phyloP scores from a whole-genome alignment of 192 early-diverging fungal genomes.

The Linnemannia schmuckeri region DNA sequence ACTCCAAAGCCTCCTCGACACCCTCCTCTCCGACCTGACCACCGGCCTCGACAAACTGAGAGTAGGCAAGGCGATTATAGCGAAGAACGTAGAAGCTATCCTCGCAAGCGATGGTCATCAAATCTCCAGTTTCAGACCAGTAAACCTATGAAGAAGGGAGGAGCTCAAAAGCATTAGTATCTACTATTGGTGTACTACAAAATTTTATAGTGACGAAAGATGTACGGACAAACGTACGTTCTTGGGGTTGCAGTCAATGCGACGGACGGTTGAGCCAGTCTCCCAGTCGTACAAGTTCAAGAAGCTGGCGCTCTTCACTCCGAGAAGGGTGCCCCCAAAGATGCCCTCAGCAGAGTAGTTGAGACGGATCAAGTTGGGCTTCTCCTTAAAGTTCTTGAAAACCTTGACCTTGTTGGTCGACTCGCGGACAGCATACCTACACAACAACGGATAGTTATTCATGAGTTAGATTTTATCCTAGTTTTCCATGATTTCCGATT shows the following conservation, averaged over 20 bases:
- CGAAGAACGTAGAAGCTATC: constrained; percentile 95
- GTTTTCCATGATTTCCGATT: background rate
- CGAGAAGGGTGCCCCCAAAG: constrained; percentile 93
- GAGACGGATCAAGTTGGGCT: constrained; percentile 75
- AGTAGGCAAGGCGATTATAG: constrained; percentile 89
- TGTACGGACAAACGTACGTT: constrained; percentile 59
- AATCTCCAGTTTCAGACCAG: constrained; percentile 96
- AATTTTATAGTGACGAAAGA: background rate
- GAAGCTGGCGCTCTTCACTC: constrained; percentile 87
- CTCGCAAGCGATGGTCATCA: constrained; percentile 93
- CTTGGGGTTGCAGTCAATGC: constrained; percentile 94
- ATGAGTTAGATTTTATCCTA: background rate
- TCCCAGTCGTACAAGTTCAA: constrained; percentile 99
- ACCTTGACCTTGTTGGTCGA: constrained; percentile 90
- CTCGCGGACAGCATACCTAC: constrained; percentile 93
- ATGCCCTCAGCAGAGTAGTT: constrained; percentile 94
- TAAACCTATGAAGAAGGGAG: constrained; percentile 66
- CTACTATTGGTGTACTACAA: background rate
- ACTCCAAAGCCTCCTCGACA: constrained; percentile 96
- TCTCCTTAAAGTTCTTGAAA: constrained; percentile 98
- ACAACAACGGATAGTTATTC: background rate
- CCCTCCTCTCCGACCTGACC: constrained; percentile 90
- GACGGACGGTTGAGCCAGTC: constrained; percentile 88
- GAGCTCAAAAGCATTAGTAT: background rate
- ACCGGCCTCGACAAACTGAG: constrained; percentile 77